Evolutionary conservation across 805 yeast genomes (phyloP).

Genomic region (Yamadazyma laniorum): DNA sequence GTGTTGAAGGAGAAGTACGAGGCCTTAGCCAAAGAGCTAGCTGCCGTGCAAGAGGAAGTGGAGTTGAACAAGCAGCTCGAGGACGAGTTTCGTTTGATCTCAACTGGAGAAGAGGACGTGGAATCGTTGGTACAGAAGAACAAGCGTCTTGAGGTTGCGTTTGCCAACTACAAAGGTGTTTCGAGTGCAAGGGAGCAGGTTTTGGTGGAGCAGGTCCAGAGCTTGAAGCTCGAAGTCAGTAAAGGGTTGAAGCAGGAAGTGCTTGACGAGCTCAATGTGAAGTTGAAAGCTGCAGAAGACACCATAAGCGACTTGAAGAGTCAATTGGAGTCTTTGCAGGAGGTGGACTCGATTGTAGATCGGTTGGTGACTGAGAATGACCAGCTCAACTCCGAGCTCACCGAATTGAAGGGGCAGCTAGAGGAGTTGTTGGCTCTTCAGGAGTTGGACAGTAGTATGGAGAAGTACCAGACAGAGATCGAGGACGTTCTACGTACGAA

Average conservation of each 20-base stretch:
- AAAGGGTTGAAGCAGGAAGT: constrained; percentile 18
- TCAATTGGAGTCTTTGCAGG: constrained; percentile 33
- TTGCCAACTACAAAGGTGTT: constrained; percentile 17
- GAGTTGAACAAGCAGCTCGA: constrained; percentile 38
- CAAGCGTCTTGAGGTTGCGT: constrained; percentile 40
- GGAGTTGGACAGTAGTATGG: constrained; percentile 49
- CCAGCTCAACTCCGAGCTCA: constrained; percentile 31
- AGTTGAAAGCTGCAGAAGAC: constrained; percentile 21
- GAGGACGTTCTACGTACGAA: constrained; percentile 45
- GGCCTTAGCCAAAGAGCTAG: constrained; percentile 28
- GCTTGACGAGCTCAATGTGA: constrained; percentile 31
- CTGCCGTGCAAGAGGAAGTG: constrained; percentile 33
- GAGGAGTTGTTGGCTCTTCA: constrained; percentile 50
- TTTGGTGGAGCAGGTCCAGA: constrained; percentile 6
- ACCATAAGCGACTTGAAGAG: constrained; percentile 27
- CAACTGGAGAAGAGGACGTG: constrained; percentile 1
- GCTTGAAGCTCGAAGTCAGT: constrained; percentile 11
- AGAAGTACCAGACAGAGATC: constrained; percentile 40
- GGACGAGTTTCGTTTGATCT: constrained; percentile 21
- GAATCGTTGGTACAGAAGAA: constrained; percentile 27
- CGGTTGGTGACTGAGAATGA: constrained; percentile 36
- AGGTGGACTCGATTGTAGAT: constrained; percentile 36
- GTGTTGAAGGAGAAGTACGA: constrained; percentile 28
- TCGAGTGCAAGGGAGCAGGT: constrained; percentile 4
- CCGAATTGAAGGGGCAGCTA: constrained; percentile 33